Evolutionary conservation across 495 filamentous ascomycete genomes (phyloP), one percentile per base, ranked within the genome.

Genomic region (Gamarada debralockiae): DNA sequence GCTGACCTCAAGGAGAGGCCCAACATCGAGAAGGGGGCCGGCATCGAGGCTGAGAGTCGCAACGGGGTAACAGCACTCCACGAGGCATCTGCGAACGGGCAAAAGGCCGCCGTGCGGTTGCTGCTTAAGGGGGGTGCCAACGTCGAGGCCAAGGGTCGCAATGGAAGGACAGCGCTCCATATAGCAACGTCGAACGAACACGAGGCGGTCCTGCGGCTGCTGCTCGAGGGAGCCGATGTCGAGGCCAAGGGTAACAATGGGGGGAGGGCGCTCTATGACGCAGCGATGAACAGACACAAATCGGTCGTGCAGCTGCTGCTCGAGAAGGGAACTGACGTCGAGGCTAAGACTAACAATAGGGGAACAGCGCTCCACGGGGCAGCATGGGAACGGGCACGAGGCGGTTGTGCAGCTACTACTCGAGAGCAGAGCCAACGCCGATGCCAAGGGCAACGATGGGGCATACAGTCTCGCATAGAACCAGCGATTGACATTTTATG

Each of bases 81-180:
- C n/a, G 56, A 68, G 38, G 75, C 74, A 4, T 65, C 67, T 3
- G 23, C 59, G 17, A 55, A 60, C 13, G 73, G 73, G 13, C 53
- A 68, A 50, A 44, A 67, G 20, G 63, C 65, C 15, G 65, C 72
- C 42, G 65, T 69, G 22, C 59, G 64, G 40, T 55, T 69, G n/a
- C 51, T 78, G 20, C 56, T 77, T 18, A 53, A 50, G 10, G 22
- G n/a, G 8, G 33, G 33, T 24, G 31, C 48, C 10, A 40, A 37
- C 39, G n/a, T 40, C 15, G 31, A 15, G 25, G 31, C 15, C 7
- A 50, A 24, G 22, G 34, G 23, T 50, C n/a, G 31, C 14, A 15
- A 17, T 9, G 48, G 48, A 38, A 18, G 18, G 15, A 50, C 67
- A 3, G 50, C 68, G 3, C 56, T 69, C 22, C 39, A 43, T 43